Evolutionary conservation across 2,329 filamentous ascomycete genomes (phyloP).

Genomic region (Claviceps africana): DNA sequence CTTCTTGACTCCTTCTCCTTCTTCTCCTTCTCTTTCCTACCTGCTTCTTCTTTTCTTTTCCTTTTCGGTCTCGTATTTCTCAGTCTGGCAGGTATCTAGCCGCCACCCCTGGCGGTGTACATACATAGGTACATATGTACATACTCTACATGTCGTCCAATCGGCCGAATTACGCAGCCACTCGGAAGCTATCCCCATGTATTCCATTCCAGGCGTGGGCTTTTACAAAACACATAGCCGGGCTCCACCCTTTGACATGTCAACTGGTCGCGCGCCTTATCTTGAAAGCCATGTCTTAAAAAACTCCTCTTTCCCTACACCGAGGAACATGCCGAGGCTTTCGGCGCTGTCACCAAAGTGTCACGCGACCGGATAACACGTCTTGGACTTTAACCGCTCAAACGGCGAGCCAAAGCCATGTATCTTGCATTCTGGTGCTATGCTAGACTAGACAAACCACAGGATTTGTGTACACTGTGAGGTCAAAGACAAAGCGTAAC

Average conservation of each 20-base stretch:
- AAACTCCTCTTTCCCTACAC: neutral
- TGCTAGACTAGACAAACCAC: neutral
- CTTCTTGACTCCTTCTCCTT: too few species aligned
- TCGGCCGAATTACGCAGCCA: neutral
- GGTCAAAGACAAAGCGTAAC: neutral
- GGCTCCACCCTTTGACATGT: neutral
- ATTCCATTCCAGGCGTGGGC: neutral
- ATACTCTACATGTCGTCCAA: too few species aligned
- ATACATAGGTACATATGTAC: too few species aligned
- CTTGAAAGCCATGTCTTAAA: too few species aligned
- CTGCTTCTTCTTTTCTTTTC: neutral
- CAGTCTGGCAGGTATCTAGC: too few species aligned
- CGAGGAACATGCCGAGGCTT: neutral
- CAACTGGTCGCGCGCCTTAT: too few species aligned
- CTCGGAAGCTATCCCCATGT: too few species aligned
- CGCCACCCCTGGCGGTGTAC: too few species aligned
- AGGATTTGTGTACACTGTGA: neutral
- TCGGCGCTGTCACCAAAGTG: neutral
- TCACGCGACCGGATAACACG: neutral
- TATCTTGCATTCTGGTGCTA: constrained; percentile 3
- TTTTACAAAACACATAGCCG: neutral
- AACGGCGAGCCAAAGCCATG: neutral
- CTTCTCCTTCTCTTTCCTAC: too few species aligned
- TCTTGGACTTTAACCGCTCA: neutral
- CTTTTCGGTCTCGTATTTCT: neutral